Percentiles rank a stretch among this genome's conserved stretches.
These are phyloP conservation scores for Schizonepeta tenuifolia DNA, from an alignment of 257 asterid genomes.

Conservation along the genomic window DNA sequence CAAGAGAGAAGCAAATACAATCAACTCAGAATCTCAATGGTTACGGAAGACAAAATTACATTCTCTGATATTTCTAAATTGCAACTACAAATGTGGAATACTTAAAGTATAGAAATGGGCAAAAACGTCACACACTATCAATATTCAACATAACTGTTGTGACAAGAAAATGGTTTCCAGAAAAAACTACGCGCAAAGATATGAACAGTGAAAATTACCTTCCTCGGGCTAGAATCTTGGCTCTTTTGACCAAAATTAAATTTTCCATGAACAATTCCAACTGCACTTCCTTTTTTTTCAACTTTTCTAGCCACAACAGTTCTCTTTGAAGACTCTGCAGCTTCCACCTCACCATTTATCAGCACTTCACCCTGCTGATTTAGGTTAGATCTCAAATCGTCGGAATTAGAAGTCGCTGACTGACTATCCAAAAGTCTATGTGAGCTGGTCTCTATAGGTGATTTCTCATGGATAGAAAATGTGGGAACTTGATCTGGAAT, in stretches of 20 bases:
- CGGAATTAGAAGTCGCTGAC: slow-evolving; percentile 42
- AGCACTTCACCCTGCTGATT: slow-evolving; percentile 55
- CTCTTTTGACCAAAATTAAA: slow-evolving; percentile 57
- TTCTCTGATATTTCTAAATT: not conserved
- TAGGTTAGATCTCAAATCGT: slow-evolving; percentile 36
- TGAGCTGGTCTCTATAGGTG: slow-evolving; percentile 43
- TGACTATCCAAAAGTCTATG: slow-evolving; percentile 44
- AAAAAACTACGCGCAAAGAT: not conserved
- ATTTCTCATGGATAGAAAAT: slow-evolving; percentile 66
- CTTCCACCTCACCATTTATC: slow-evolving; percentile 56
- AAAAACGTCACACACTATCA: not conserved
- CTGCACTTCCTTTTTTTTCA: slow-evolving; percentile 59
- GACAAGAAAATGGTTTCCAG: not conserved
- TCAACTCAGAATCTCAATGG: slow-evolving; percentile 10
- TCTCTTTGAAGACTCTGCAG: slow-evolving; percentile 50
- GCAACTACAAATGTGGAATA: slow-evolving; percentile 9
- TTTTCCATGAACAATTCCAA: slow-evolving; percentile 53
- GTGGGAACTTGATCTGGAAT: slow-evolving; percentile 76
- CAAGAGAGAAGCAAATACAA: slow-evolving; percentile 19
- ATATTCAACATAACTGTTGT: not conserved
- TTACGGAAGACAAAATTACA: slow-evolving; percentile 8
- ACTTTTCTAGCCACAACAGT: slow-evolving; percentile 43
- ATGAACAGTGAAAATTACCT: slow-evolving; percentile 56
- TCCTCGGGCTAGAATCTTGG: slow-evolving; percentile 54
- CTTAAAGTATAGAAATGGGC: slow-evolving; percentile 5